Evolutionary conservation across 2,329 filamentous ascomycete species (phyloP), one percentile per base, ranked within the genome.

Genomic region (Alternaria dauci): DNA sequence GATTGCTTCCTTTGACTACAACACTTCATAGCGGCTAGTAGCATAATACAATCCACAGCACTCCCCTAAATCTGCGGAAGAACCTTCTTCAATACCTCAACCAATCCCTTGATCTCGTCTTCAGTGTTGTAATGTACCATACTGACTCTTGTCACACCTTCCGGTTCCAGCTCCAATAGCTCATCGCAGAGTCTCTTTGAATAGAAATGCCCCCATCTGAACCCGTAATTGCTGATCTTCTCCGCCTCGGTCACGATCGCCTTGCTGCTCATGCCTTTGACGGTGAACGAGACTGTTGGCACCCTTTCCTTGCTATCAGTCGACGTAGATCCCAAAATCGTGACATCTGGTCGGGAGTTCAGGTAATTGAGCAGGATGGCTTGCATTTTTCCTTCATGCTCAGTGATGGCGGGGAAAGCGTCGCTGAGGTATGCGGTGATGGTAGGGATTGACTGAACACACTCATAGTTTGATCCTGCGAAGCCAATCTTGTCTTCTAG

Each of bases 101-200:
- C 81, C 56, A 88, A 81, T 8, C 74, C 79, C 46, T 80, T 77
- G 3, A 89, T 80, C 71, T 90, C 88, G 3, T 87, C 84, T 66
- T 86, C 86, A 3, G 88, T 91, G 68, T 92, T 92, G 71, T 92
- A 92, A 76, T 92, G 89, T 55, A 90, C 84, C 81, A 91, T 82
- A 68, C 88, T 91, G n/a, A 91, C 87, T 63, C 90, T 83, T 5
- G 90, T 83, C 8, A 92, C 85, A 0, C 89, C 90, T 66, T 91
- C 84, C 8, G 84, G 81, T 0, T 81, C 83, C 51, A 91, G 76
- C 0, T 82, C 82, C 38, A 92, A 71, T 0, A 91, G 79, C 2
- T 89, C 86, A 59, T 86, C 80, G 12, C 86, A 81, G 64, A 92
- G 72, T 16, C 89, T 80, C 67, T 89, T 86, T 12, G 86, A 88